A percentile compares a stretch with the other conserved stretches of the same genome.
Conservation (phyloP, 305 asterid genomes). For the Nicotiana rustica region DNA sequence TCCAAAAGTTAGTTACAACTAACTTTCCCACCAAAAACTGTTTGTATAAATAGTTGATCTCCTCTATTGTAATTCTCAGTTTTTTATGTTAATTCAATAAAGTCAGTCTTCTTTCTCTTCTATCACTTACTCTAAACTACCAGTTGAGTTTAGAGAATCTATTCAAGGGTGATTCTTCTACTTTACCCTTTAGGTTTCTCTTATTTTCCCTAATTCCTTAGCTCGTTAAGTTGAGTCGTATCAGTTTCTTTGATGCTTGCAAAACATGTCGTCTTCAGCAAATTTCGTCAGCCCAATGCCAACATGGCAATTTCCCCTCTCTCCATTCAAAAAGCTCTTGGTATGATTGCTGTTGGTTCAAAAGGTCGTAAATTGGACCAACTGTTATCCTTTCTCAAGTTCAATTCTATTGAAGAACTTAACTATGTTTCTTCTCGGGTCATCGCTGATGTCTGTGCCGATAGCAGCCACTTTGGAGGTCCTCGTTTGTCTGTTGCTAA, state of each 20-base stretch:
- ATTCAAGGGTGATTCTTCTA: too few relatives aligned
- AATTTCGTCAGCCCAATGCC: constrained; percentile 42
- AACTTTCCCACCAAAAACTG: too few relatives aligned
- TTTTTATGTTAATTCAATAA: too few relatives aligned
- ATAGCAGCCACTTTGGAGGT: constrained; percentile 48
- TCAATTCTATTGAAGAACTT: constrained; percentile 51
- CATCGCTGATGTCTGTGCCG: constrained; percentile 51
- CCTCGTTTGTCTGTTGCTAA: constrained; percentile 31
- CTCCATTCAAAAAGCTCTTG: constrained; percentile 60
- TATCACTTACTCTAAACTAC: too few relatives aligned
- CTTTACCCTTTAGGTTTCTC: too few relatives aligned
- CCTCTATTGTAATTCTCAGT: too few relatives aligned
- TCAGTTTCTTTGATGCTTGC: constrained; percentile 51
- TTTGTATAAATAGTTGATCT: too few relatives aligned
- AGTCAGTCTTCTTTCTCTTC: too few relatives aligned
- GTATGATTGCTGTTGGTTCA: constrained; percentile 62
- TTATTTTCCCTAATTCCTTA: too few relatives aligned
- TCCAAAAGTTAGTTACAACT: too few relatives aligned
- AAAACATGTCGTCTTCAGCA: constrained; percentile 46
- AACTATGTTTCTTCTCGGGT: constrained; percentile 55
- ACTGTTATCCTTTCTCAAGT: constrained; percentile 56
- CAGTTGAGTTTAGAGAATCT: too few relatives aligned
- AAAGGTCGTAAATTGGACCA: constrained; percentile 57
- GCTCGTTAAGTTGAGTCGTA: too few relatives aligned
- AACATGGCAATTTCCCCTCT: constrained; percentile 66